phyloP scores from a whole-genome alignment of 331 rosid species.

The Saraca asoca region DNA sequence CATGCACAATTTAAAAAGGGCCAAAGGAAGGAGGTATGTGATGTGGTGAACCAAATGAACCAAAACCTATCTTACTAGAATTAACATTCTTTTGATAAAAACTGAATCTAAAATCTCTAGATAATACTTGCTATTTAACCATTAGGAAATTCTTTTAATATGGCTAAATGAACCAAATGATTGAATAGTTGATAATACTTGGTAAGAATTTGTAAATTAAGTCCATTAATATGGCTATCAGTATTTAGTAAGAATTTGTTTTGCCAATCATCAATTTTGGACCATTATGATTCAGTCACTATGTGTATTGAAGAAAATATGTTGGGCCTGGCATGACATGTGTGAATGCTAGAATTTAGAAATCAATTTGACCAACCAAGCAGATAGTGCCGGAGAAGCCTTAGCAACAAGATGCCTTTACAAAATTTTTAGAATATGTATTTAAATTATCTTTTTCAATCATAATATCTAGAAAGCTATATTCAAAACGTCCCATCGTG shows the following conservation, averaged over 20 bases:
- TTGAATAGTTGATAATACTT: too few relatives aligned
- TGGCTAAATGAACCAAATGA: too few relatives aligned
- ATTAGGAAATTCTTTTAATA: too few relatives aligned
- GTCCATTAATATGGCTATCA: too few relatives aligned
- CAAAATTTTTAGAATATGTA: background rate
- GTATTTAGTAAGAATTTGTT: too few relatives aligned
- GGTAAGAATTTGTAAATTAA: too few relatives aligned
- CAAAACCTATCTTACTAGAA: background rate
- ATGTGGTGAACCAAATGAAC: background rate
- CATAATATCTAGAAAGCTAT: constrained; percentile 12
- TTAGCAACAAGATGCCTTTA: constrained; percentile 4
- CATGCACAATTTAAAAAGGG: background rate
- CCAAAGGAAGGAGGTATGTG: background rate
- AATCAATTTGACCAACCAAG: background rate
- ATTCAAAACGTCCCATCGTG: constrained; percentile 12
- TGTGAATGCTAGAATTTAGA: background rate
- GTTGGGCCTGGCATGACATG: constrained; percentile 1
- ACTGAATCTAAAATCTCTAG: background rate
- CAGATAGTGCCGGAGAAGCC: constrained; percentile 18
- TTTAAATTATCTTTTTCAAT: constrained; percentile 13
- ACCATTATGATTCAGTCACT: too few relatives aligned
- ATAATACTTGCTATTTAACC: background rate
- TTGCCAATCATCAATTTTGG: background rate
- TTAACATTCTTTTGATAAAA: too few relatives aligned
- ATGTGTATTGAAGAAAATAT: background rate